Percentiles rank a stretch among this genome's conserved stretches.
These are phyloP conservation scores for Lolium multiflorum DNA, from an alignment of 176 grass and related monocot genomes.

Conservation along the genomic window DNA sequence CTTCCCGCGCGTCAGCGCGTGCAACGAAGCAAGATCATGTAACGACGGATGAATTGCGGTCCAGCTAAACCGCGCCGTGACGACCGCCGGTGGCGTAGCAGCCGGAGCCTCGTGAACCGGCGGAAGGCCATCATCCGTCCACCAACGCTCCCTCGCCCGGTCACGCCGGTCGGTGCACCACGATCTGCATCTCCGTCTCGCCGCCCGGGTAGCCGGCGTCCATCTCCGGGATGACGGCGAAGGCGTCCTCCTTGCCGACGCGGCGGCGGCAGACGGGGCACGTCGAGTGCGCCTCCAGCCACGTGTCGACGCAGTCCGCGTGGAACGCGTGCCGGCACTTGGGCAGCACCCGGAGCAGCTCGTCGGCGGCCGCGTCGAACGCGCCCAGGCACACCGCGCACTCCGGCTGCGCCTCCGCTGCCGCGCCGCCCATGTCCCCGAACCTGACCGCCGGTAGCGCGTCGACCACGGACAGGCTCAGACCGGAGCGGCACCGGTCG, in stretches of 20 bases:
- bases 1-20: background rate
- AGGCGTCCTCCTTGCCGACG: conserved; percentile 29
- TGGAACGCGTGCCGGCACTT: conserved; percentile 58
- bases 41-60: background rate
- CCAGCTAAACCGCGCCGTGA: background rate
- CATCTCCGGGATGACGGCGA: background rate
- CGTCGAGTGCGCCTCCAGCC: conserved; percentile 44
- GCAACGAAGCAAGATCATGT: background rate
- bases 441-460: conserved; percentile 39
- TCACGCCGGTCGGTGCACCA: conserved; percentile 34
- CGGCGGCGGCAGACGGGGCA: conserved; percentile 57
- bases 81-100: background rate
- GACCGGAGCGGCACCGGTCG: conserved; percentile 36
- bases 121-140: background rate
- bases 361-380: conserved; percentile 43
- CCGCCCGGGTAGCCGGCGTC: conserved; percentile 3
- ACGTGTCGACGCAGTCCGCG: conserved; percentile 54
- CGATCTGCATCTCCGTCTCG: conserved; percentile 34
- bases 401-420: conserved; percentile 11
- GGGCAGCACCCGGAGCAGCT: conserved; percentile 56
- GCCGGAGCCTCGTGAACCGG: background rate
- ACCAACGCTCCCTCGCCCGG: background rate
- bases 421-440: conserved; percentile 14
- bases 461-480: conserved; percentile 32
- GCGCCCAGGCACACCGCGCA: conserved; percentile 57